Percentiles rank a stretch among this genome's conserved stretches.
These are phyloP conservation scores for Candida silvicultrix DNA, from an alignment of 805 yeast genomes.

Conservation along the genomic window DNA sequence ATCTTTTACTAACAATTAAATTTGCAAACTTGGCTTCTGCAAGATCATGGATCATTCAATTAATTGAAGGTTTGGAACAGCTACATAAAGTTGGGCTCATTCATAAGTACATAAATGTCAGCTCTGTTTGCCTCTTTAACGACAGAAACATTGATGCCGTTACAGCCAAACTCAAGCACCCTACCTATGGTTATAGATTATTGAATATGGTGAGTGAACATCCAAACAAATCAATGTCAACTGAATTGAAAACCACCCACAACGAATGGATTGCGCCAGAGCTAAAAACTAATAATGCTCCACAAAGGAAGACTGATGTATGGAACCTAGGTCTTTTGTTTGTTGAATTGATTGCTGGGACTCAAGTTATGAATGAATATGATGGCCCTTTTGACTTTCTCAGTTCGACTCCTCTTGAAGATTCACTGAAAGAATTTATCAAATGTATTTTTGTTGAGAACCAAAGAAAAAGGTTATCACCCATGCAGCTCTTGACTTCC, in stretches of 20 bases:
- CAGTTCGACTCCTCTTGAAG: conserved; percentile 38
- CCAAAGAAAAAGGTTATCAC: conserved; percentile 69
- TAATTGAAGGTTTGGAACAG: conserved; percentile 78
- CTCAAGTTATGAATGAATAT: conserved; percentile 45
- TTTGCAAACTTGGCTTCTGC: conserved; percentile 68
- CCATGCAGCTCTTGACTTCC: conserved; percentile 78
- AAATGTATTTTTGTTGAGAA: conserved; percentile 56
- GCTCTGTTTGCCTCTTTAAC: conserved; percentile 48
- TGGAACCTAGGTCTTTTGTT: conserved; percentile 89
- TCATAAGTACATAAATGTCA: conserved; percentile 63
- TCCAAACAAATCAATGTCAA: conserved; percentile 26
- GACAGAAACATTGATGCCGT: conserved; percentile 49
- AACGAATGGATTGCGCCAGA: conserved; percentile 81
- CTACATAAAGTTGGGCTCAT: conserved; percentile 80
- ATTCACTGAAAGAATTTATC: conserved; percentile 60
- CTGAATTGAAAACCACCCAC: conserved; percentile 14
- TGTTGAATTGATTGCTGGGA: conserved; percentile 58
- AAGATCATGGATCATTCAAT: conserved; percentile 81
- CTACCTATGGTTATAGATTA: conserved; percentile 51
- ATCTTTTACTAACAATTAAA: conserved; percentile 60
- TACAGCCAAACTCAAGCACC: conserved; percentile 50
- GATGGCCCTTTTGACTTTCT: conserved; percentile 63
- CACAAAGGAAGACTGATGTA: conserved; percentile 80
- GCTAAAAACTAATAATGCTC: conserved; percentile 34
- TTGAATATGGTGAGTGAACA: conserved; percentile 32